Evolutionary conservation across 106 monocot species (phyloP), one percentile per base, ranked within the genome.

Genomic region (Dioscorea dumetorum): DNA sequence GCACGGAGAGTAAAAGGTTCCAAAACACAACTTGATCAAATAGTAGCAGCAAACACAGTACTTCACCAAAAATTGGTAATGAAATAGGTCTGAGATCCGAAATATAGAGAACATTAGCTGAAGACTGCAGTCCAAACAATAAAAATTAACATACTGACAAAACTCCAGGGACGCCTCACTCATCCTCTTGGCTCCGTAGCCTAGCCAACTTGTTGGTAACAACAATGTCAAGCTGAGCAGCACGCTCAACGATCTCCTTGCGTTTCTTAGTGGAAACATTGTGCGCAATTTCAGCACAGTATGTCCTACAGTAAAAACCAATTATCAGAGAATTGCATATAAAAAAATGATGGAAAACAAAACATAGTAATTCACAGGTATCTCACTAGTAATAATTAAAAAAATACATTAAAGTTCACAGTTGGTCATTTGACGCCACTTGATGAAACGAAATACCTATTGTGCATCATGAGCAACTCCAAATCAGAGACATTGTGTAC

Each of bases 251-350:
- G 19, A 89, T 89, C 51, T 82, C 79, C 70, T 85, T 89, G 50
- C 85, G 72, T 60, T 89, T 89, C 69, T 51, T 82, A 15, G 89
- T 89, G 1, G 85, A 89, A 22, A 89, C 68, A n/a, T 77, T 72
- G 57, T 85, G 85, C 9, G 82, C 85, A 62, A 89, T 89, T 64
- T 89, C 85, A 49, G 89, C 85, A 58, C 85, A 77, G 77, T 85
- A 85, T 24, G 80, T 89, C 79, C 80, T 88, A 58, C 17, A 63
- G 28, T 13, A 33, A 24, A 16, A 22, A 32, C 22, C 33, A n/a
- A 33, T 0, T 6, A 10, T 41, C 12, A 33, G 24, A n/a, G n/a
- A n/a, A n/a, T 28, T 15, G 4, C n/a, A n/a, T 33, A 35, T 7
- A 16, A 18, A 34, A 4, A 41, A 6, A 41, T 41, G 41, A 14